Conservation (phyloP, 2,329 filamentous ascomycete species). For the Claviceps africana region DNA sequence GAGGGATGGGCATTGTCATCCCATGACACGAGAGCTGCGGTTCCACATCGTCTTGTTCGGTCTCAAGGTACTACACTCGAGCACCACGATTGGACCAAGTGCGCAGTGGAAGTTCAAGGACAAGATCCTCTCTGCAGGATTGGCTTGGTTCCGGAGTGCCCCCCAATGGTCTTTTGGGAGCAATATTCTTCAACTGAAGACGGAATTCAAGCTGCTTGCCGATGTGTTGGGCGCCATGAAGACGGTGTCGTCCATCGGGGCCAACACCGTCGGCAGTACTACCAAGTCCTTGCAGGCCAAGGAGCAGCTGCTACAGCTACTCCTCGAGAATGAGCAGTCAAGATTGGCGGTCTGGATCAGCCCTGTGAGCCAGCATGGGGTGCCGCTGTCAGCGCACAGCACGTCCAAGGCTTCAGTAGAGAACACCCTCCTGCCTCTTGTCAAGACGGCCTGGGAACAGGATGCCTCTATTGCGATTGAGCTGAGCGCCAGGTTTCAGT, state of each 20-base stretch:
- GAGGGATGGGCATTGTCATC: constrained; percentile 58
- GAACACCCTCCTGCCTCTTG: constrained; percentile 43
- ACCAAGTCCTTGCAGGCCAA: constrained; percentile 59
- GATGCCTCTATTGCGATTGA: constrained; percentile 79
- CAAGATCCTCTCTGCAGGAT: constrained; percentile 67
- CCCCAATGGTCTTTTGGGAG: constrained; percentile 93
- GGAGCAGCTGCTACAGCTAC: constrained; percentile 65
- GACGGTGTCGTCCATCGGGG: constrained; percentile 46
- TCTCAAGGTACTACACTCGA: constrained; percentile 60
- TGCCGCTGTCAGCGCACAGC: constrained; percentile 25
- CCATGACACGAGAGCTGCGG: constrained; percentile 80
- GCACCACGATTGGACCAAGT: constrained; percentile 47
- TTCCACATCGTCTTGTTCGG: constrained; percentile 80
- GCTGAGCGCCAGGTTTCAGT: constrained; percentile 65
- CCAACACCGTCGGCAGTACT: constrained; percentile 34
- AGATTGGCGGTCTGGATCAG: constrained; percentile 82
- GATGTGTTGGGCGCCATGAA: constrained; percentile 60
- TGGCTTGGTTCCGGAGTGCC: constrained; percentile 76
- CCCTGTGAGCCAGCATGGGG: constrained; percentile 50
- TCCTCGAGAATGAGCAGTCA: constrained; percentile 73
- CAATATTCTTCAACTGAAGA: constrained; percentile 84
- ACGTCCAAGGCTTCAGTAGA: constrained; percentile 25
- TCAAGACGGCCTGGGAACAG: constrained; percentile 78
- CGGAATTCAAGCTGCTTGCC: constrained; percentile 67
- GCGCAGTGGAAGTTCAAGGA: constrained; percentile 78